These are phyloP conservation scores for Aspergillus indologenus DNA, from an alignment of 495 filamentous ascomycete species.

Conservation along the genomic window DNA sequence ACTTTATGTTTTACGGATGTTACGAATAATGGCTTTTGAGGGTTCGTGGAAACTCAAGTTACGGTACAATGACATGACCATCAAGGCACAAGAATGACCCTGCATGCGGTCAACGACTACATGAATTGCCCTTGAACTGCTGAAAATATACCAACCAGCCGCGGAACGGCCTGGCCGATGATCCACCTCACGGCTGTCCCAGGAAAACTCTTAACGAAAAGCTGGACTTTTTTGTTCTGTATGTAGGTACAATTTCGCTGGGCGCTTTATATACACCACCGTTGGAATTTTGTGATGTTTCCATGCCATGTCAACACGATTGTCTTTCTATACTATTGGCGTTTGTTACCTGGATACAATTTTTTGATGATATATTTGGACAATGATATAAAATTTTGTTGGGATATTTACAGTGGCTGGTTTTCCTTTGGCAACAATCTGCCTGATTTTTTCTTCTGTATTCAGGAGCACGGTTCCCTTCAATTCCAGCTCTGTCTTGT, in stretches of 20 bases:
- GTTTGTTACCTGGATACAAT: neutral
- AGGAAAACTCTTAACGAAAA: slow-evolving; percentile 12
- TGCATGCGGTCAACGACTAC: slow-evolving; percentile 10
- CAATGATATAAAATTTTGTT: slow-evolving; percentile 3
- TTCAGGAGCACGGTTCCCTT: too few relatives aligned
- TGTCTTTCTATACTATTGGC: slow-evolving; percentile 3
- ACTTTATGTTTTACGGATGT: slow-evolving; percentile 35
- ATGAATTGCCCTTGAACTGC: slow-evolving; percentile 4
- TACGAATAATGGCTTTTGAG: slow-evolving; percentile 38
- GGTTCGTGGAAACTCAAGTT: slow-evolving; percentile 21
- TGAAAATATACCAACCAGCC: neutral
- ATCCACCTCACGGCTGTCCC: neutral
- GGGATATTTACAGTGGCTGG: too few relatives aligned
- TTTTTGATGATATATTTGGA: slow-evolving; percentile 11
- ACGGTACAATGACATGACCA: slow-evolving; percentile 19
- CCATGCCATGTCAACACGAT: neutral
- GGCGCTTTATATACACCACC: slow-evolving; percentile 21
- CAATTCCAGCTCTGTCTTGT: too few relatives aligned
- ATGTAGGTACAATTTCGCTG: slow-evolving; percentile 15
- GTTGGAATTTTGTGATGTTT: slow-evolving; percentile 17
- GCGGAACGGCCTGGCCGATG: neutral
- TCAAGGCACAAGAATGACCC: slow-evolving; percentile 4
- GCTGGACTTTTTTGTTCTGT: slow-evolving; percentile 20
- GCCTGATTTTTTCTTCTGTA: too few relatives aligned
- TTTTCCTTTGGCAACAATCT: too few relatives aligned